Percentiles rank a stretch among this genome's conserved stretches.
Conservation (phyloP, 2,329 filamentous ascomycete genomes). For the Aspergillus sp. region DNA sequence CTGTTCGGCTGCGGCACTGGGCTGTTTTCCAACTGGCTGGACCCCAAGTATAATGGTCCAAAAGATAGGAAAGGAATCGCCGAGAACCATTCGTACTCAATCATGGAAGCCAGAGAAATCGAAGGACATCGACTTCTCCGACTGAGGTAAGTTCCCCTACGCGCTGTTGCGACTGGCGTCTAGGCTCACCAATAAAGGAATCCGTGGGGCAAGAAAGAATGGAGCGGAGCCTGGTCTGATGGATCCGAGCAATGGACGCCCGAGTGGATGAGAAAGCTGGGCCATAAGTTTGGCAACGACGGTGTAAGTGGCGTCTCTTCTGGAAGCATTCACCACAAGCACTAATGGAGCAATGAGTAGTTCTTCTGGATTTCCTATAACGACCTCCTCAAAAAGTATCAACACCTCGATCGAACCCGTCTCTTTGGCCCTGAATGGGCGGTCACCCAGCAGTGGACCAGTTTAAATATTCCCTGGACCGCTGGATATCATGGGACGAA, state of each 20-base stretch:
- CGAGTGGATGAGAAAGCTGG: slow-evolving; percentile 70
- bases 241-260: slow-evolving; percentile 82
- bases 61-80: slow-evolving; percentile 44
- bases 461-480: slow-evolving; percentile 58
- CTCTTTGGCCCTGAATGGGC: slow-evolving; percentile 61
- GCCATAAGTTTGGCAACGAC: slow-evolving; percentile 74
- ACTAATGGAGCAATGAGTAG: slow-evolving; percentile 15
- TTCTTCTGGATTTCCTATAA: slow-evolving; percentile 61
- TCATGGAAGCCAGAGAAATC: slow-evolving; percentile 59
- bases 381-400: slow-evolving; percentile 57
- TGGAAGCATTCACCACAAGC: neutral
- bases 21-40: slow-evolving; percentile 44
- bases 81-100: slow-evolving; percentile 55
- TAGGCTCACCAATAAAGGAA: slow-evolving; percentile 52
- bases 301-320: slow-evolving; percentile 44
- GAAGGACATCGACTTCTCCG: slow-evolving; percentile 63
- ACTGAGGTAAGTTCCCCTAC: slow-evolving; percentile 47
- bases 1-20: slow-evolving; percentile 48
- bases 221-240: slow-evolving; percentile 78
- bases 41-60: slow-evolving; percentile 32
- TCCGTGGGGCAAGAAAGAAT: slow-evolving; percentile 78
- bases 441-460: slow-evolving; percentile 61
- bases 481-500: slow-evolving; percentile 61
- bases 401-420: slow-evolving; percentile 59
- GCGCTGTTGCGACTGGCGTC: neutral